Base-by-base conservation (phyloP, 1,139 yeast genomes). In the Debaryomyces coudertii region DNA sequence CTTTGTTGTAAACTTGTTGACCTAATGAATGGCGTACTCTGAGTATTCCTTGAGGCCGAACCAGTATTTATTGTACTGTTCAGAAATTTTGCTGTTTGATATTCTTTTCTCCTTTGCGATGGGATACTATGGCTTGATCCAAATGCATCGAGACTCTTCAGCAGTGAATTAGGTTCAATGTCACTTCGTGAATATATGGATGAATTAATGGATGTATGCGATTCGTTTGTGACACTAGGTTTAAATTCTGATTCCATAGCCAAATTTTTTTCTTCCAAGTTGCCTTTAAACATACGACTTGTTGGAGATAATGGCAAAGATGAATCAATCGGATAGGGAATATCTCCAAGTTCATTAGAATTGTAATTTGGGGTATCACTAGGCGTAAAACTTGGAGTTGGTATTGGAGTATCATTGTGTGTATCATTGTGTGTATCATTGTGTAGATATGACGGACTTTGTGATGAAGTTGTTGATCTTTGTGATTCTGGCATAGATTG, bases 291-390 rank as follows among this genome's bases (percentile, higher is more conserved):
- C 9, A 30, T 24, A 33, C 24, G 43, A 15, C 36, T 40, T 14
- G 36, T 29, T 8, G 40, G 40, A 12, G 61, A 55, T n/a, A 56
- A 47, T 2, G 48, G 52, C 20, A 56, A 54, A 0, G 61, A 56
- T 2, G 60, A 52, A 40, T 56, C 56, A 15, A 57, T 39, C 2
- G 65, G 64, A 44, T 61, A 61, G 5, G 63, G 63, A 3, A 41
- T 46, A 2, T 38, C 24, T 16, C 16, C 29, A 27, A 4, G 11
- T 9, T 18, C 46, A 27, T 45, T 47, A 42, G 49, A 47, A 2
- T 49, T 40, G 14, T 18, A 30, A 15, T 15, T 31, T 5, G 28
- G 22, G 12, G n/a, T 43, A 5, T 37, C 45, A 23, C 44, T 47
- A 39, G 49, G 50, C 2, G 51, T 38, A 12, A 15, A 22, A 15